phyloP scores from a whole-genome alignment of 306 rosid species.

The Bauhinia variegata region DNA sequence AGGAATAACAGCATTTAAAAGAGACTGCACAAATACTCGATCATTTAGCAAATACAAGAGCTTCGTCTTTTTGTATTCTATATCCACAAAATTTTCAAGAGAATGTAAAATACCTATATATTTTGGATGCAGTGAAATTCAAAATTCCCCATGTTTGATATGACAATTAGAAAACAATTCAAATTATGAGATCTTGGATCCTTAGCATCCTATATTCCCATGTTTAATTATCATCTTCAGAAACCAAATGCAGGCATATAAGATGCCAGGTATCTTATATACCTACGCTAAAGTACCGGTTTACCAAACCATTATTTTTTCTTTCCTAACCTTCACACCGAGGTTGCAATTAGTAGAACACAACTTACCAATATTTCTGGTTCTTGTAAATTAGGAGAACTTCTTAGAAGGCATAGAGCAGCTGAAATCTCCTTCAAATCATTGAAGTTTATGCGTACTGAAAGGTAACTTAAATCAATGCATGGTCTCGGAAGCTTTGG shows the following conservation, averaged over 20 bases:
- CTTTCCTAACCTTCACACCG: not conserved
- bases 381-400: conserved; percentile 61
- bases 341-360: conserved; percentile 17
- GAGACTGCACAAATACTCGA: not conserved
- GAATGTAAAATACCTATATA: too few species aligned
- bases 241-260: too few species aligned
- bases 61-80: not conserved
- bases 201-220: too few species aligned
- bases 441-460: conserved; percentile 54
- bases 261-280: too few species aligned
- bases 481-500: conserved; percentile 48
- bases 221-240: too few species aligned
- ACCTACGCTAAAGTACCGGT: too few species aligned
- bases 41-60: conserved; percentile 4
- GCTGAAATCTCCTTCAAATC: conserved; percentile 56
- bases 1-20: conserved; percentile 17
- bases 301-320: too few species aligned
- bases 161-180: too few species aligned
- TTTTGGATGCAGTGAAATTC: too few species aligned
- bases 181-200: too few species aligned
- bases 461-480: conserved; percentile 57
- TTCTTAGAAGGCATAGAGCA: conserved; percentile 56
- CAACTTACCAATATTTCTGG: conserved; percentile 63
- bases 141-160: too few species aligned
- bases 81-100: not conserved